These are phyloP conservation scores for Acmispon strigosus DNA, from an alignment of 306 rosid species.

Conservation along the genomic window DNA sequence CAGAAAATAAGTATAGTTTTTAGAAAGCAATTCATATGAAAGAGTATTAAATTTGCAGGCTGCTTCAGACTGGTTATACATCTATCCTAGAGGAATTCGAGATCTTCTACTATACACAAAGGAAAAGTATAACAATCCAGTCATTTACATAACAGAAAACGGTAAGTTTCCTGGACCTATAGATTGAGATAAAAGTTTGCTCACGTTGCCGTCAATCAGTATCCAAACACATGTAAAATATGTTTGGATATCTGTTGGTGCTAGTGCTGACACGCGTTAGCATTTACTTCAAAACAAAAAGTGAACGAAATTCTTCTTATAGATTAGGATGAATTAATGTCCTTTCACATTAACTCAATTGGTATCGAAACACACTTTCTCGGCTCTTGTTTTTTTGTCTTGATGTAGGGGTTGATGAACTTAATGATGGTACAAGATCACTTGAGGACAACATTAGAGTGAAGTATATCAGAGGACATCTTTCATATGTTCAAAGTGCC, in stretches of 20 bases:
- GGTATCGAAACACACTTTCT: too few relatives aligned
- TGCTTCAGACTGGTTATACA: conserved; percentile 27
- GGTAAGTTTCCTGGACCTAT: conserved; percentile 32
- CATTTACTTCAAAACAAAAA: too few relatives aligned
- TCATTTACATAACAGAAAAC: conserved; percentile 47
- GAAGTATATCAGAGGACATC: conserved; percentile 8
- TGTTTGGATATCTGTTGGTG: too few relatives aligned
- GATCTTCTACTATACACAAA: conserved; percentile 32
- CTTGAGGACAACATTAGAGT: conserved; percentile 22
- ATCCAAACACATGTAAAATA: too few relatives aligned
- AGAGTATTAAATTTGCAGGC: conserved; percentile 1
- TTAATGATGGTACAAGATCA: conserved; percentile 2
- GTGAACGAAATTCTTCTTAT: too few relatives aligned
- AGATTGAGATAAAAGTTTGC: too few relatives aligned
- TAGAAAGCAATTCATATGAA: neutral
- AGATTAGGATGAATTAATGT: too few relatives aligned
- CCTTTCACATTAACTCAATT: too few relatives aligned
- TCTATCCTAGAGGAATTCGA: conserved; percentile 40
- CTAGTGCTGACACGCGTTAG: too few relatives aligned
- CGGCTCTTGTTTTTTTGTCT: neutral
- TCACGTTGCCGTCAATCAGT: too few relatives aligned
- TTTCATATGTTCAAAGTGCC: conserved; percentile 10
- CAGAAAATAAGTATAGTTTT: neutral
- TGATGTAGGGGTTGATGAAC: conserved; percentile 20
- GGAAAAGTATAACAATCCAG: conserved; percentile 31